Evolutionary conservation across 495 filamentous ascomycete genomes (phyloP).

Genomic region (Xylona heveae): DNA sequence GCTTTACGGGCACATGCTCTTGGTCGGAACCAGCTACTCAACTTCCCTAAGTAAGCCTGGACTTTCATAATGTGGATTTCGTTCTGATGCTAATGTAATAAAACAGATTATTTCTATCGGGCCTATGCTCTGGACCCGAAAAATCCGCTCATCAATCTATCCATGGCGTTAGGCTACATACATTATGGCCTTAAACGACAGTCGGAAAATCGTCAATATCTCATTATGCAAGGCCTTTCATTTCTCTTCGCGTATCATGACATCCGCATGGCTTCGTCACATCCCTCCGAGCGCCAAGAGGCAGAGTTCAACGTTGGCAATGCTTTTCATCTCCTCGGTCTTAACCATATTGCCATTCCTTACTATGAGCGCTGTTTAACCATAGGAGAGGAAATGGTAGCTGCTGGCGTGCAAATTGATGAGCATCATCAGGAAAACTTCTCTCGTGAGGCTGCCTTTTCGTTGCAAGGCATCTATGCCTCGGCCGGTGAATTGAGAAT

Average conservation of each 20-base stretch:
- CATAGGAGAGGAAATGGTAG: slow-evolving; percentile 8
- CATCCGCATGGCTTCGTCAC: slow-evolving; percentile 18
- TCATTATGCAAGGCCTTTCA: slow-evolving; percentile 60
- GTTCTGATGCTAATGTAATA: slow-evolving; percentile 3
- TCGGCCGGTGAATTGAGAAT: slow-evolving; percentile 33
- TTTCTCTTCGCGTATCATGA: slow-evolving; percentile 66
- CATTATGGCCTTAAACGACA: slow-evolving; percentile 75
- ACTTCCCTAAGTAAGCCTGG: slow-evolving; percentile 45
- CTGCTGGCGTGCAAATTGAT: slow-evolving; percentile 8
- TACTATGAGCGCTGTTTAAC: slow-evolving; percentile 44
- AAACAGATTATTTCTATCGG: slow-evolving; percentile 61
- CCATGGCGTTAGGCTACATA: slow-evolving; percentile 51
- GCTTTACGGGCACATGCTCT: slow-evolving; percentile 75
- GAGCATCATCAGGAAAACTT: slow-evolving; percentile 32
- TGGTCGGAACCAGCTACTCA: slow-evolving; percentile 52
- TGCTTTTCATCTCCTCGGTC: slow-evolving; percentile 53
- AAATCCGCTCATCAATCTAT: slow-evolving; percentile 59
- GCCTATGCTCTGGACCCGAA: slow-evolving; percentile 58
- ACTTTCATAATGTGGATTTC: not conserved
- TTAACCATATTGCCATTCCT: slow-evolving; percentile 54
- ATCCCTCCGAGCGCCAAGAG: slow-evolving; percentile 42
- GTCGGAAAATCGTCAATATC: slow-evolving; percentile 70
- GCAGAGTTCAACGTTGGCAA: slow-evolving; percentile 78
- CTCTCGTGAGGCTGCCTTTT: slow-evolving; percentile 52
- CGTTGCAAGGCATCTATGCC: slow-evolving; percentile 47